phyloP scores from a whole-genome alignment of 345 rosid species.

The Tarenaya hassleriana region DNA sequence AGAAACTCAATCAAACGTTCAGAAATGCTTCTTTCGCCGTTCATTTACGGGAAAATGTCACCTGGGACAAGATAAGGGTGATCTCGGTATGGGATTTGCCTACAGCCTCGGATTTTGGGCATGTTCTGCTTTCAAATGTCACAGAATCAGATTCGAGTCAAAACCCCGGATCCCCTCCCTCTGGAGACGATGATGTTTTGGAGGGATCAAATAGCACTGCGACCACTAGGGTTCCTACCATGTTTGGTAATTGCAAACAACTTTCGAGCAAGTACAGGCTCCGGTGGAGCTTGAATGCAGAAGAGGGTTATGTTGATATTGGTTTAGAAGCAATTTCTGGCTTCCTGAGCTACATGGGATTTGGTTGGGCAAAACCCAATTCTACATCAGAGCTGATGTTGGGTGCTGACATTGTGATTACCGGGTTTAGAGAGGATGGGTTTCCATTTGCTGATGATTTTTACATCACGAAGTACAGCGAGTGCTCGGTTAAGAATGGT shows the following conservation, averaged over 20 bases:
- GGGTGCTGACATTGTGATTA: conserved; percentile 72
- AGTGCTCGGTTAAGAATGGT: conserved; percentile 55
- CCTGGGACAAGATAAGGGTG: conserved; percentile 59
- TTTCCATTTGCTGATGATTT: conserved; percentile 82
- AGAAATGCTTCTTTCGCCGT: conserved; percentile 57
- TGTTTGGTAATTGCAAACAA: conserved; percentile 76
- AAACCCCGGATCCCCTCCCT: conserved; percentile 36
- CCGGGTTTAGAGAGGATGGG: conserved; percentile 71
- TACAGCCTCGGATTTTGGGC: conserved; percentile 74
- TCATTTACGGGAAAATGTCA: conserved; percentile 38
- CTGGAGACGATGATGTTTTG: conserved; percentile 15
- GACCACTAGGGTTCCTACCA: conserved; percentile 40
- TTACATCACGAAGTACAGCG: conserved; percentile 59
- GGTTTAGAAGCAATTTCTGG: conserved; percentile 74
- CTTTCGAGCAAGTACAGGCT: conserved; percentile 57
- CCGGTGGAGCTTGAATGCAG: conserved; percentile 66
- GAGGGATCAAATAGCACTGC: conserved; percentile 25
- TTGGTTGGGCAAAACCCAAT: conserved; percentile 78
- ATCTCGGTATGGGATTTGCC: conserved; percentile 66
- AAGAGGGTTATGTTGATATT: conserved; percentile 53
- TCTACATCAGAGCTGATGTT: conserved; percentile 47
- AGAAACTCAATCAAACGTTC: conserved; percentile 56
- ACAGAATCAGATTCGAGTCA: conserved; percentile 29
- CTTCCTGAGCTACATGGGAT: conserved; percentile 73
- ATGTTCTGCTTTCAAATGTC: conserved; percentile 40